Conservation (phyloP, 192 early-diverging fungal species). For the Linnemannia exigua region DNA sequence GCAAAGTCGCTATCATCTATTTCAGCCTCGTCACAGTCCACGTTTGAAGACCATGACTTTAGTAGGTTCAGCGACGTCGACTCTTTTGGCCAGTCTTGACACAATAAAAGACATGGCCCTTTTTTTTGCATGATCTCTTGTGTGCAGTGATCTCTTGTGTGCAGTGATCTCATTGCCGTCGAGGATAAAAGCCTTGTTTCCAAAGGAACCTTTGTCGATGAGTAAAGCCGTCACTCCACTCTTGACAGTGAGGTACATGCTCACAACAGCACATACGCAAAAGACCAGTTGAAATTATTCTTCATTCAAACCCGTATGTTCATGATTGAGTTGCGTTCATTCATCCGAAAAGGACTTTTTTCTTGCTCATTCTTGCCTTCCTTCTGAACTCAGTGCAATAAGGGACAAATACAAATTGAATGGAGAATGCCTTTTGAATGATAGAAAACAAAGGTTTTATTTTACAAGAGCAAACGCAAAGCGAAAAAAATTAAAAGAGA, state of each 20-base stretch:
- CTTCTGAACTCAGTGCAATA: neutral
- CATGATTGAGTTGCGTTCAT: neutral
- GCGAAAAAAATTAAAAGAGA: conserved; percentile 37
- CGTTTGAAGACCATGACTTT: neutral
- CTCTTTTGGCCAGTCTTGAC: neutral
- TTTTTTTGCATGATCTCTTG: neutral
- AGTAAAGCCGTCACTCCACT: too few species aligned
- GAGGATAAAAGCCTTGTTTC: too few species aligned
- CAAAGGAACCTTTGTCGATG: too few species aligned
- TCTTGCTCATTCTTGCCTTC: neutral
- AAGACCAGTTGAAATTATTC: too few species aligned
- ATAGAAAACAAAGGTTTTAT: conserved; percentile 30
- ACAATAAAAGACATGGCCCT: neutral
- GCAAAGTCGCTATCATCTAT: conserved; percentile 19
- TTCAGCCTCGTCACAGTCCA: conserved; percentile 10
- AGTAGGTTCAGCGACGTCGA: neutral
- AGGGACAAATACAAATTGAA: neutral
- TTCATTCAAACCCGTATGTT: too few species aligned
- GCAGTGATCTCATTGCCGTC: too few species aligned
- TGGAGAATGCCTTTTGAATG: neutral
- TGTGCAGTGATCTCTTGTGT: too few species aligned
- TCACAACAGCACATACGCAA: neutral
- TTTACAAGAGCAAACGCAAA: conserved; percentile 48
- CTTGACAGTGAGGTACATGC: neutral
- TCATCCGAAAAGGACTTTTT: too few species aligned